Base-by-base conservation (phyloP, 371 early-diverging fungal genomes). In the Mucor ambiguus region DNA sequence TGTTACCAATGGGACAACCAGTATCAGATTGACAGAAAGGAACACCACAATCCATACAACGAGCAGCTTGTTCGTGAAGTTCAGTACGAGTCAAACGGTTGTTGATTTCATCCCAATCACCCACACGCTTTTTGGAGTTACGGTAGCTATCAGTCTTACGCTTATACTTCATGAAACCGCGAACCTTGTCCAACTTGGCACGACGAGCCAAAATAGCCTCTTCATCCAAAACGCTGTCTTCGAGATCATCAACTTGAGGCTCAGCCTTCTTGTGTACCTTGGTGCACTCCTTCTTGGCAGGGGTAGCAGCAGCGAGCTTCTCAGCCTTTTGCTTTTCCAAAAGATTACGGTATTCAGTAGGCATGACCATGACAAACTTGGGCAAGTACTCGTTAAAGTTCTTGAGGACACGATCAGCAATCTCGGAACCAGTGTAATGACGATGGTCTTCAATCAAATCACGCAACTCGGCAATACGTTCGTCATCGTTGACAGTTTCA, bases 11-110 rank as follows among this genome's bases (percentile, higher is more conserved):
- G 24, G 98, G 98, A 75, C 98, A 98, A 24, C 98, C 98, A 43
- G 91, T 89, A 72, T 96, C 93, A 11, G 94, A 93, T 84, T 98
- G 97, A 77, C 98, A 98, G 89, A 96, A 96, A 28, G 98, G 97
- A 22, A 96, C 90, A 80, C 98, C 98, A 76, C 98, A 96, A 71
- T 95, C 97, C 93, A 98, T 97, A 85, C 97, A 98, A 60, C 98
- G 90, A 20, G 97, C 95, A 30, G 96, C 96, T 80, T 98, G 97
- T 58, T 92, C 90, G 70, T 94, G 91, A 37, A 97, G 87, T 68
- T 93, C 90, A 52, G 86, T 83, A 22, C 87, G 85, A 24, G 85
- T 85, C 68, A 97, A 83, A 48, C 98, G 92, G 35, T 88, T 77
- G 69, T 91, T 94, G 82, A 98, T 91, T 83, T 98, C 98, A 58